Evolutionary conservation across 75 land plant genomes (phyloP), one percentile per base, ranked within the genome.

Genomic region (Cunninghamia lanceolata): DNA sequence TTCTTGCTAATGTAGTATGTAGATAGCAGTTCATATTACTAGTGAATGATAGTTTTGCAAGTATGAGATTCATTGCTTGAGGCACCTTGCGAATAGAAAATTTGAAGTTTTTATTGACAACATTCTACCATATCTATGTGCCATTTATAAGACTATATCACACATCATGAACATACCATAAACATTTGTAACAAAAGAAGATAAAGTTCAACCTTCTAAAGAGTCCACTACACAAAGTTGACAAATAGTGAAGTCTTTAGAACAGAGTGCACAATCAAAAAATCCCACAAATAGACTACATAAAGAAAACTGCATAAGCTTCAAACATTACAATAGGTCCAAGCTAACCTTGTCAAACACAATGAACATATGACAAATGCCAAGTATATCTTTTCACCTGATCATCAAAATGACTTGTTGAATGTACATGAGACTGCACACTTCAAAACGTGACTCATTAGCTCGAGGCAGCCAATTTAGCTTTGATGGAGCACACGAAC

Each of bases 321-420:
- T 79, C 45, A 30, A 79, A 38, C 25, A 43, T 43, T 79, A 40
- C 19, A 39, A 9, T 2, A 78, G 80, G 47, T 11, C 19, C 30
- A 76, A 15, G n/a, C 32, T 79, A 50, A 79, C 32, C 30, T 42
- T n/a, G 40, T 43, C 82, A 79, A 79, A 40, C n/a, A 79, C 13
- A 79, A 43, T 79, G 82, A 19, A 25, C 9, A 14, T 21, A 79
- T 43, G 82, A 79, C 43, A 43, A 79, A 43, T 79, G 30, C 47
- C 46, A 43, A 28, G 45, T n/a, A 43, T 42, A 21, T 42, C 19
- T 34, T 46, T 36, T 17, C 36, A 93, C 96, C 94, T 96, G 96
- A 34, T 95, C 96, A 90, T 96, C 95, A 9, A 91, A 91, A 84
- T 47, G 88, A 83, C 92, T 86, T 85, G 89, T 92, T 5, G 93